A percentile compares a stretch with the other conserved stretches of the same genome.
These are phyloP conservation scores for Arabidopsis suecica DNA, from an alignment of 345 rosid species.

Conservation along the genomic window DNA sequence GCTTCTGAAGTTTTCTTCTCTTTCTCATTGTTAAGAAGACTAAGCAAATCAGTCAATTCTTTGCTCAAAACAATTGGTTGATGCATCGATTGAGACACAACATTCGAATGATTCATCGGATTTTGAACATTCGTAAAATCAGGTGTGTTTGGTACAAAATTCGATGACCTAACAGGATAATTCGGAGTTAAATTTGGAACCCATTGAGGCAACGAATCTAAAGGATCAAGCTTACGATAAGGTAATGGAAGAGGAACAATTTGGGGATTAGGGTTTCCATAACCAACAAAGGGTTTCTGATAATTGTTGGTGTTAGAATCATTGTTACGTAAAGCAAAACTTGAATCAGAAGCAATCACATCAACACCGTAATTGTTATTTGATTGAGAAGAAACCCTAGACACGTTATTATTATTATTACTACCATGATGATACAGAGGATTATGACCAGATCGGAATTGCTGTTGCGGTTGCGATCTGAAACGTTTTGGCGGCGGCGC, in stretches of 20 bases:
- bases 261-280: conserved; percentile 35
- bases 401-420: conserved; percentile 30
- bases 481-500: conserved; percentile 37
- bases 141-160: neutral
- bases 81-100: conserved; percentile 4
- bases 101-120: neutral
- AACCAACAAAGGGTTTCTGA: neutral
- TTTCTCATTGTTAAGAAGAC: neutral
- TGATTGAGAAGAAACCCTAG: conserved; percentile 42
- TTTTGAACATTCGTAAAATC: neutral
- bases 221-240: conserved; percentile 21
- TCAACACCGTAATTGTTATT: conserved; percentile 35
- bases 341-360: conserved; percentile 33
- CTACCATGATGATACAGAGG: conserved; percentile 32
- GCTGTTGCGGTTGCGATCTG: conserved; percentile 29
- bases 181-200: neutral
- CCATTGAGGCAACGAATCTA: conserved; percentile 44
- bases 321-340: conserved; percentile 25
- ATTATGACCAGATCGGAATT: conserved; percentile 3
- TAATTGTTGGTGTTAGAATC: conserved; percentile 28
- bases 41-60: conserved; percentile 22
- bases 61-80: conserved; percentile 24
- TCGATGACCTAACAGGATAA: no score
- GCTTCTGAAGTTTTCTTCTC: conserved; percentile 12
- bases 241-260: conserved; percentile 37